Percentiles rank a stretch among this genome's conserved stretches.
phyloP scores from a whole-genome alignment of 495 filamentous ascomycete genomes.

The Penicillium manginii region DNA sequence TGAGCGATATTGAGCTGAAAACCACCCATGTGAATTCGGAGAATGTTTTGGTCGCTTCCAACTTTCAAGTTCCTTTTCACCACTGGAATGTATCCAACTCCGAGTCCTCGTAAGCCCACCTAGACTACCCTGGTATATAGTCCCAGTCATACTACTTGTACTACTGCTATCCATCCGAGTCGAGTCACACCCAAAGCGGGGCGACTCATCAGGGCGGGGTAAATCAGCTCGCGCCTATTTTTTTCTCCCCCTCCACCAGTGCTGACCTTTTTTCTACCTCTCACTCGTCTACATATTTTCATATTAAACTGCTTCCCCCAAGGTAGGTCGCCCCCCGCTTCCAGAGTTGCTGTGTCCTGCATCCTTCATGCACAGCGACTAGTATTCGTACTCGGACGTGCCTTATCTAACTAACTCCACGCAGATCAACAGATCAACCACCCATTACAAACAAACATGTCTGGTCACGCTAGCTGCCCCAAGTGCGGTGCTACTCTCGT shows the following conservation, averaged over 20 bases:
- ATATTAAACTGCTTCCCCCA: not conserved
- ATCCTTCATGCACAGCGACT: too few species aligned
- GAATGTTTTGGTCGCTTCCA: too few species aligned
- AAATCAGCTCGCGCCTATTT: conserved; percentile 6
- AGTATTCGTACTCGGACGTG: not conserved
- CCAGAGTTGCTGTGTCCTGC: not conserved
- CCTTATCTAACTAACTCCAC: not conserved
- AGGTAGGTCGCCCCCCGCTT: too few species aligned
- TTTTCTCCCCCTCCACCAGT: conserved; percentile 5
- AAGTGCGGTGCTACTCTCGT: conserved; percentile 36
- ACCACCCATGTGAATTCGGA: too few species aligned
- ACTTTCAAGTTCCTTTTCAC: too few species aligned
- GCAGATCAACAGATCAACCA: conserved; percentile 2
- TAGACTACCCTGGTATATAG: too few species aligned
- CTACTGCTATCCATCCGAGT: not conserved
- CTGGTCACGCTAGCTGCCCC: conserved; percentile 39
- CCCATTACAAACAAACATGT: conserved; percentile 20
- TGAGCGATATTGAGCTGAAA: too few species aligned
- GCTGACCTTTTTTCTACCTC: conserved; percentile 20
- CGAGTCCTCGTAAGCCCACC: too few species aligned
- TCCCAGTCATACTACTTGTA: too few species aligned
- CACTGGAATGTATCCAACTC: too few species aligned
- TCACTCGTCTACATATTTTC: conserved; percentile 12
- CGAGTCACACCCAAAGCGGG: conserved; percentile 15
- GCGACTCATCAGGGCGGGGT: conserved; percentile 19